Conservation (phyloP, 2,329 filamentous ascomycete species). For the Penicillium brevicompactum region DNA sequence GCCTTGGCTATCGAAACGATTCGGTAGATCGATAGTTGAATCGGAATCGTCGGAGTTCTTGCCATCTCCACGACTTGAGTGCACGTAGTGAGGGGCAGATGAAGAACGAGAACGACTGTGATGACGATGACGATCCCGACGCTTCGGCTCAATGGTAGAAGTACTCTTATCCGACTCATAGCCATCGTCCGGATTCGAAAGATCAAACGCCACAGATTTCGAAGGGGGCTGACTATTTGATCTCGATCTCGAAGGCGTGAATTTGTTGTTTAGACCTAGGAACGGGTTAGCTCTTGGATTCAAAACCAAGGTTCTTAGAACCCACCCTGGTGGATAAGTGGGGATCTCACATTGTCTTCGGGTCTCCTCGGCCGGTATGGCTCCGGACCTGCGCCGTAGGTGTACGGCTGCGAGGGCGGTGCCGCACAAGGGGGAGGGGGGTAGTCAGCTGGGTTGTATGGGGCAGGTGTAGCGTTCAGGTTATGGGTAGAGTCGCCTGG, state of each 20-base stretch:
- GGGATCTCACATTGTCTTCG: conserved; percentile 54
- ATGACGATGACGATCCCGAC: conserved; percentile 17
- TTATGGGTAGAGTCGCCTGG: conserved; percentile 35
- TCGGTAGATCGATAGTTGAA: conserved; percentile 47
- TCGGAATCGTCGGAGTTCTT: conserved; percentile 39
- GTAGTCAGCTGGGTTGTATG: conserved; percentile 44
- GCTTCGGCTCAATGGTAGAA: conserved; percentile 31
- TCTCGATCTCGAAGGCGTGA: conserved; percentile 13
- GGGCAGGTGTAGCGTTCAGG: conserved; percentile 25
- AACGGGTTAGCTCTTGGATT: conserved; percentile 11
- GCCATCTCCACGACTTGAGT: background rate
- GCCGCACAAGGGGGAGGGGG: conserved; percentile 45
- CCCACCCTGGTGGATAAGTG: conserved; percentile 47
- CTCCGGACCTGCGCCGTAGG: conserved; percentile 41
- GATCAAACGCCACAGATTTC: conserved; percentile 39
- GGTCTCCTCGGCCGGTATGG: conserved; percentile 44
- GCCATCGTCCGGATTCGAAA: conserved; percentile 29
- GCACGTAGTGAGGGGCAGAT: conserved; percentile 15
- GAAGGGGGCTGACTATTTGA: conserved; percentile 27
- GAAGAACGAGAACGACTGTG: conserved; percentile 27
- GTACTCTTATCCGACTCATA: conserved; percentile 50
- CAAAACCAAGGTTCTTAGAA: conserved; percentile 27
- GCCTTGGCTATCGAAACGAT: conserved; percentile 47
- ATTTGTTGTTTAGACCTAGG: conserved; percentile 21
- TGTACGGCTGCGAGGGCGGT: conserved; percentile 40